Base-by-base conservation (phyloP, 73 alveolate genomes). In the Symbiodinium natans region DNA sequence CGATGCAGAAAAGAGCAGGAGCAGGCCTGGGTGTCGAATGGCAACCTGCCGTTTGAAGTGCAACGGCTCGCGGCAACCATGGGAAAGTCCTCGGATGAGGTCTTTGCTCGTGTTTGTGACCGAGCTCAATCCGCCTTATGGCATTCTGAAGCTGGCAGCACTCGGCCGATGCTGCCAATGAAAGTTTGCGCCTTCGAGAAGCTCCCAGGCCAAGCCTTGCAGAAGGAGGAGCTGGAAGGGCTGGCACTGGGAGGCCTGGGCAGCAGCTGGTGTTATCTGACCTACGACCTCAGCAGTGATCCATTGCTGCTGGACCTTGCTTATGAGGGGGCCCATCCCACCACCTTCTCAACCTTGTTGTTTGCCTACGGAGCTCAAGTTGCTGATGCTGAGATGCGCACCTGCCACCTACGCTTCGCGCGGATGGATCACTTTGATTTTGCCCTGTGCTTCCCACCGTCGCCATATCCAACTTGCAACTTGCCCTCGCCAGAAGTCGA, bases 401-500 rank as follows among this genome's bases (percentile, higher is more conserved):
- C 74, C 17, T 38, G 36, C 31, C 89, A 90, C 21, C 43, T 90
- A 33, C 87, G 97, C 29, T 63, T 31, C 17, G 52, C 56, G 5
- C 97, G 80, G 56, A 31, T 90, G 54, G 97, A 90, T 29, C 97
- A 90, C 77, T 90, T 90, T 85, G 97, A 90, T 84, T 90, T 71
- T 42, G 97, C 89, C 25, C 43, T 90, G 52, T 90, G 97, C 77
- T 90, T 90, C 48, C 97, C 97, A 74, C 39, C 89, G 33, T 9
- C 56, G 74, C 97, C 97, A 6, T 90, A 90, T 40, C 77, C 89
- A n/a, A 6, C 48, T 9, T 90, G 88, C 84, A 41, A 17, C 29
- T 38, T 90, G 75, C 87, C 77, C 1, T 25, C 46, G 46, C 97
- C 97, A 6, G 87, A 63, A n/a, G 33, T 1, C 13, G 86, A 36